Evolutionary conservation across 1,284 basidiomycete genomes (phyloP).

Genomic region (Trichosporon faecale): DNA sequence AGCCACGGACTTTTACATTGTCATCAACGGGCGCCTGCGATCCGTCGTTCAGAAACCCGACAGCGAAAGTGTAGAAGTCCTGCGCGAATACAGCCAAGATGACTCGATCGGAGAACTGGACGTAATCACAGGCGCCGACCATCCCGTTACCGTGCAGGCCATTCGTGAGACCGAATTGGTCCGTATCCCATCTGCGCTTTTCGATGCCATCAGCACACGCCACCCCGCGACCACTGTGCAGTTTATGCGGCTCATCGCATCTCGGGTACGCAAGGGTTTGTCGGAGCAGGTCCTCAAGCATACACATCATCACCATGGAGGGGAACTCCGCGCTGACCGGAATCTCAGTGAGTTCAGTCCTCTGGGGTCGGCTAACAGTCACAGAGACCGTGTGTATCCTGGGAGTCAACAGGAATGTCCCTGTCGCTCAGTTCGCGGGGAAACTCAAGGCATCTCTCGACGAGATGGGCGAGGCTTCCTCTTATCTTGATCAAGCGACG

Average conservation of each 20-base stretch:
- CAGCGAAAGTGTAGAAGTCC: slow-evolving; percentile 65
- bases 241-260: slow-evolving; percentile 90
- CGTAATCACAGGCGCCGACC: slow-evolving; percentile 86
- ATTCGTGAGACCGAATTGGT: slow-evolving; percentile 99
- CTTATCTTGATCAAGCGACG: slow-evolving; percentile 85
- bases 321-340: slow-evolving; percentile 69
- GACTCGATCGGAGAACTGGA: slow-evolving; percentile 76
- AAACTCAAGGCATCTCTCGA: slow-evolving; percentile 85
- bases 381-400: slow-evolving; percentile 51
- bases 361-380: neutral
- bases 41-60: slow-evolving; percentile 65
- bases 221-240: slow-evolving; percentile 95
- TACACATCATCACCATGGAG: slow-evolving; percentile 13
- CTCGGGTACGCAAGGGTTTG: slow-evolving; percentile 79
- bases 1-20: slow-evolving; percentile 93
- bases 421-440: slow-evolving; percentile 79
- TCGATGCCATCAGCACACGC: slow-evolving; percentile 89
- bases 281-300: slow-evolving; percentile 53
- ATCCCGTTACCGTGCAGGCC: slow-evolving; percentile 89
- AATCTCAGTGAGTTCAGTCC: slow-evolving; percentile 75
- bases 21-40: slow-evolving; percentile 88
- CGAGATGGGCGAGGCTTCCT: slow-evolving; percentile 80
- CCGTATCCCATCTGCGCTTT: slow-evolving; percentile 92
- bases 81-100: slow-evolving; percentile 91
- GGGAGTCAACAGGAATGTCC: slow-evolving; percentile 68